A percentile compares a stretch with the other conserved stretches of the same genome.
phyloP scores from a whole-genome alignment of 2,329 filamentous ascomycete species.

The Apiospora rasikravindrae region DNA sequence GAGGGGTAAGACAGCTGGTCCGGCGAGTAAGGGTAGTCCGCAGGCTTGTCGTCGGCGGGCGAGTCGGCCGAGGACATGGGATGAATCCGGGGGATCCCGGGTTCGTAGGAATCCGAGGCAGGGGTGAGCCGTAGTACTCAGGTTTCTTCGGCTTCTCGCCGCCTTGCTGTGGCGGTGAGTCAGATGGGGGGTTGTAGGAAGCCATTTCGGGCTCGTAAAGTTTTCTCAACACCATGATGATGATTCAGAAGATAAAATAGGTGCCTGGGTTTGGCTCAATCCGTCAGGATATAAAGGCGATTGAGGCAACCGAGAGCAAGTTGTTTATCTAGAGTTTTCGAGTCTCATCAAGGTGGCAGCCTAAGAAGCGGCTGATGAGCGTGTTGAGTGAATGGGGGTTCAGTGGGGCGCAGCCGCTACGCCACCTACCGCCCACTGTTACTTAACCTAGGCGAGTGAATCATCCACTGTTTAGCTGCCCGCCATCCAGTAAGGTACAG shows the following conservation, averaged over 20 bases:
- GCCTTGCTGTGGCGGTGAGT: background rate
- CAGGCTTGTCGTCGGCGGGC: background rate
- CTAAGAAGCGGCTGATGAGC: background rate
- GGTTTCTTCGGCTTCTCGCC: background rate
- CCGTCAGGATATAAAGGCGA: background rate
- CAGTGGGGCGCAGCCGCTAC: slow-evolving; percentile 4
- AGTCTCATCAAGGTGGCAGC: background rate
- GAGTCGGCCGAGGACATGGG: background rate
- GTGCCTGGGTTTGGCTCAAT: background rate
- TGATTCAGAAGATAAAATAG: background rate
- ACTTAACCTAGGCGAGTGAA: background rate
- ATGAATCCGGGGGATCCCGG: background rate
- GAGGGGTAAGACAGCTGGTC: background rate
- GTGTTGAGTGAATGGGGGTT: background rate
- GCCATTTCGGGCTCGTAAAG: background rate
- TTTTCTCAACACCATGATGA: background rate
- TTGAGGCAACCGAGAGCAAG: background rate
- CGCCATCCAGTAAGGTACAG: background rate
- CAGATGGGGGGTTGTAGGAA: background rate
- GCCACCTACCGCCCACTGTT: background rate
- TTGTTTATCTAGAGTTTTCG: background rate
- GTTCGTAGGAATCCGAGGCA: background rate
- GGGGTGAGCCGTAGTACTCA: background rate
- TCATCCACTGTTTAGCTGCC: background rate
- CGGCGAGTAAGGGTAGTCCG: background rate